Base-by-base conservation (phyloP, 2,329 filamentous ascomycete genomes). In the Aspergillus fumigatiaffinis region DNA sequence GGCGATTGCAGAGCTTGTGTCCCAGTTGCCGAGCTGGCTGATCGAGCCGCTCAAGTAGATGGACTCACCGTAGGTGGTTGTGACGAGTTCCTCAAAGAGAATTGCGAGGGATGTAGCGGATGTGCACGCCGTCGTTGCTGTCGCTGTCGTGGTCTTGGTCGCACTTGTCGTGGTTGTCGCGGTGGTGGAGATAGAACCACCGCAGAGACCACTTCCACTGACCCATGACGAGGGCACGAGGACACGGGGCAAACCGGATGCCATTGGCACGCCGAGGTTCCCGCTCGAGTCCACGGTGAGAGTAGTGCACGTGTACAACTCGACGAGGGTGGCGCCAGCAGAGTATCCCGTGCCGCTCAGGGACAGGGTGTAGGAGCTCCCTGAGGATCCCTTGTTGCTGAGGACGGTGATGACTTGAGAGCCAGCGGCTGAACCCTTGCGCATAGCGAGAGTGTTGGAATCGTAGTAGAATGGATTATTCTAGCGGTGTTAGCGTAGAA, bases 1-100 rank as follows among this genome's bases (percentile, higher is more conserved):
- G 0, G 82, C 65, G 2, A 88, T 66, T 0, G 83, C 87, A 28
- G 73, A 76, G 47, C 60, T 66, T 0, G 81, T 76, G 58, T 85
- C 76, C 88, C 88, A 91, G 64, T 68, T 79, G 9, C 88, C 88
- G 7, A 92, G 80, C 29, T 81, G 76, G 1, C 78, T 66, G 50
- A 81, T 79, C 55, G 80, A 84, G 20, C 89, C 89, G 0, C 82
- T 78, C 12, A 92, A 71, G 70, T 86, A 88, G 67, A 92, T 79
- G 8, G 80, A 85, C 70, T 91, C 80, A 3, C 88, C 88, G 51
- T 71, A 84, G 2, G 67, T 68, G 0, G 88, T 91, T 1, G 75
- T 78, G 21, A 81, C 84, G 1, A 78, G 66, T 60, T 82, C 84
- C 50, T 84, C 77, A 73, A 91, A 90, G 0, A 84, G 84, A 7